phyloP scores from a whole-genome alignment of 2,329 filamentous ascomycete species.

The Sporothrix humicola region DNA sequence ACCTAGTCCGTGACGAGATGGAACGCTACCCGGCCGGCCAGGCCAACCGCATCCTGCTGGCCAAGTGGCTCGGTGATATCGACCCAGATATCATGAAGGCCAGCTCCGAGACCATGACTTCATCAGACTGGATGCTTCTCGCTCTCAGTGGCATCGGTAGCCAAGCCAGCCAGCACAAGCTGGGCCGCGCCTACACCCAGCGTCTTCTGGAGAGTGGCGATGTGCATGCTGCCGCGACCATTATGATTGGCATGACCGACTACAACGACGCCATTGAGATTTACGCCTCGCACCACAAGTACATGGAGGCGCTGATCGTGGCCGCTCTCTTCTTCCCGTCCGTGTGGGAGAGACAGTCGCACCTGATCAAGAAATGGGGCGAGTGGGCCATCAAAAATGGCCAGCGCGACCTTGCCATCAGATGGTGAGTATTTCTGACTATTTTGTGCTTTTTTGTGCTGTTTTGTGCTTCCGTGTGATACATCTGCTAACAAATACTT shows the following conservation, averaged over 20 bases:
- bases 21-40: conserved; percentile 74
- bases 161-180: conserved; percentile 80
- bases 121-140: conserved; percentile 95
- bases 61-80: conserved; percentile 91
- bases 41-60: conserved; percentile 77
- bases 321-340: conserved; percentile 80
- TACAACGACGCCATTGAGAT: conserved; percentile 94
- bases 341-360: conserved; percentile 90
- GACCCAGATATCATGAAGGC: conserved; percentile 80
- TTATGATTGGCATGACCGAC: conserved; percentile 90
- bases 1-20: conserved; percentile 84
- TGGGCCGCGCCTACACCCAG: conserved; percentile 89
- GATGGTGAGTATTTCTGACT: conserved; percentile 60
- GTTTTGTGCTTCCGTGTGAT: neutral
- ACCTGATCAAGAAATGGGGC: conserved; percentile 91
- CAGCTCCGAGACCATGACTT: conserved; percentile 84
- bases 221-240: conserved; percentile 87
- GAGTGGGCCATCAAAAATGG: conserved; percentile 86
- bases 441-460: neutral
- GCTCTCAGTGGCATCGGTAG: conserved; percentile 87
- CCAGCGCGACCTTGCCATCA: conserved; percentile 86
- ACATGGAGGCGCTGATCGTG: conserved; percentile 90
- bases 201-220: conserved; percentile 88
- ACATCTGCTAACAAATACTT: neutral
- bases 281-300: conserved; percentile 88